Conservation (phyloP, 179 eudicot genomes). For the Beta corolliflora region DNA sequence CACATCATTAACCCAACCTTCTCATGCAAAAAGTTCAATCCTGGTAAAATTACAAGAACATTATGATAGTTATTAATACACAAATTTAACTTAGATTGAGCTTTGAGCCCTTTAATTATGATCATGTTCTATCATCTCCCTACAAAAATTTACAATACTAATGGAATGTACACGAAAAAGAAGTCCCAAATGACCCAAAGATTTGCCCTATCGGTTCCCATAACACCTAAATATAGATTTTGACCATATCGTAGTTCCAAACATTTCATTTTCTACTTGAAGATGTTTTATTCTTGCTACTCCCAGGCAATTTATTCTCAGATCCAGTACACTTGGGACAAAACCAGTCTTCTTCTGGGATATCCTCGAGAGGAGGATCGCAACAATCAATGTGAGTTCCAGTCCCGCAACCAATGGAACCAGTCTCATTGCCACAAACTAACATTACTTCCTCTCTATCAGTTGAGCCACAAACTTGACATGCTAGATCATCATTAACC, state of each 20-base stretch:
- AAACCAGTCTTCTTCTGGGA: conserved; percentile 87
- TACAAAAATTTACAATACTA: conserved; percentile 28
- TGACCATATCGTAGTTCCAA: neutral
- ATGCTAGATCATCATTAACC: conserved; percentile 47
- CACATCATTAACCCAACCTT: conserved; percentile 18
- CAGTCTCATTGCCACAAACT: conserved; percentile 76
- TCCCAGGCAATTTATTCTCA: conserved; percentile 13
- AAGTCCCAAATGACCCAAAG: no score
- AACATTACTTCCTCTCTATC: conserved; percentile 84
- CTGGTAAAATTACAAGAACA: neutral
- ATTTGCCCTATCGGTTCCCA: no score
- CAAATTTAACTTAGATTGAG: neutral
- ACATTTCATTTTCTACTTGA: neutral
- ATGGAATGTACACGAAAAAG: conserved; percentile 9
- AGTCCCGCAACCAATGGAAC: conserved; percentile 73
- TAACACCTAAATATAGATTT: no score
- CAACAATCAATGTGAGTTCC: conserved; percentile 85
- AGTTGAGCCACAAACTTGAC: conserved; percentile 62
- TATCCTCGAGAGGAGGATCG: conserved; percentile 71
- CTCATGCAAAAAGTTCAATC: neutral
- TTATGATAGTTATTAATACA: conserved; percentile 1
- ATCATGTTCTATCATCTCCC: neutral
- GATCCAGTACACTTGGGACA: conserved; percentile 52
- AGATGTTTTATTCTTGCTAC: conserved; percentile 31
- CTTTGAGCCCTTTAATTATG: neutral